Evolutionary conservation across 2,329 filamentous ascomycete genomes (phyloP), one percentile per base, ranked within the genome.

Genomic region (Trichoderma aggressivum): DNA sequence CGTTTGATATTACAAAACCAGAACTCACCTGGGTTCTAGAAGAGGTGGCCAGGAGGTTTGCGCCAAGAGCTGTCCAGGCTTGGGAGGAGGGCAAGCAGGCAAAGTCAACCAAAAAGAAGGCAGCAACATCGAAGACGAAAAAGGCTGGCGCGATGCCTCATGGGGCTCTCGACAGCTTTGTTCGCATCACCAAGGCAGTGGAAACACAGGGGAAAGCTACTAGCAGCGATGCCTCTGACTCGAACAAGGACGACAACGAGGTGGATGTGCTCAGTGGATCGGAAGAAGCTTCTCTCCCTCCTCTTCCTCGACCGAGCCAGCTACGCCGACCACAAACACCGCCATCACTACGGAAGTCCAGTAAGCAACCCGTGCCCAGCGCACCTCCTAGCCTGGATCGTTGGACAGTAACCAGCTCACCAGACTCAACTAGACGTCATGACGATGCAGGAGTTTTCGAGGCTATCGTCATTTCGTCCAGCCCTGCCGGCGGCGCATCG

Each of bases 1-100:
- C 79, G 1, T 94, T 91, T 75, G 90, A 94, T 75, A 91, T 93
- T 0, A 86, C 85, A 10, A 85, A 89, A 32, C 83, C 89, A 1
- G 88, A 92, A 53, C 72, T 79, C n/a, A 74, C 76, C 21, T 84
- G 83, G 82, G 76, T 82, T 6, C 74, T 83, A 21, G 82, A 84
- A 64, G 74, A 73, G 5, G 74, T 82, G n/a, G 77, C 76, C 18
- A 78, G 72, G 55, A 74, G 72, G 7, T 75, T 74, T 6, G 72
- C 76, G 3, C 77, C 81, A 3, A 70, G 71, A 21, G 71, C 73
- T 6, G 70, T 81, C 10, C 67, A 74, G 3, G 73, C 75, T 6
- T 80, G 80, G 74, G 77, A 81, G 65, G 72, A 74, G 32, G 72
- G 72, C 10, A 71, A 77, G 47, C 43, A 67, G 11, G 69, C 65